These are phyloP conservation scores for Chytriomyces sp. DNA, from an alignment of 192 early-diverging fungal genomes.

Conservation along the genomic window DNA sequence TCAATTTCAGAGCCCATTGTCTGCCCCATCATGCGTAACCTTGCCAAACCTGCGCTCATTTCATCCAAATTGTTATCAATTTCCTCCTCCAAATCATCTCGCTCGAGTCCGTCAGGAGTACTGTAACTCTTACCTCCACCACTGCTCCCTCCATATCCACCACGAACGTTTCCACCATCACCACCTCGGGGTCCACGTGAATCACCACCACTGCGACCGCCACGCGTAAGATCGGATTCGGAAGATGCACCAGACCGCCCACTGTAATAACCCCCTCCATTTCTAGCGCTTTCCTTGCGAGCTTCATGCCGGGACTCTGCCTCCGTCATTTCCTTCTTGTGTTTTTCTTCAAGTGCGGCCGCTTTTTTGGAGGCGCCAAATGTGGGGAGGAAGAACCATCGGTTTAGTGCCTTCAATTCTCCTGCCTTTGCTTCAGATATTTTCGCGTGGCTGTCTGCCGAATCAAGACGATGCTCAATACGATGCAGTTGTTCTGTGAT, in stretches of 20 bases:
- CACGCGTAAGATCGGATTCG: background rate
- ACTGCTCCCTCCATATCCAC: background rate
- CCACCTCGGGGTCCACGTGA: background rate
- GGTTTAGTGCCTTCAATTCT: conserved; percentile 57
- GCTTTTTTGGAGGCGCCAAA: conserved; percentile 57
- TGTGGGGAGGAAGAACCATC: conserved; percentile 57
- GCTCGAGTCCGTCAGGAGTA: conserved; percentile 53
- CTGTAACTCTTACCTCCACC: conserved; percentile 40
- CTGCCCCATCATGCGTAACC: conserved; percentile 57
- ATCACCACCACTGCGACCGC: conserved; percentile 5
- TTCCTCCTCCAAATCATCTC: conserved; percentile 58
- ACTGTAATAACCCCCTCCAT: conserved; percentile 32
- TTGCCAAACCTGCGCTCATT: conserved; percentile 44
- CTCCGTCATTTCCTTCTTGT: conserved; percentile 34
- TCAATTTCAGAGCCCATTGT: conserved; percentile 58
- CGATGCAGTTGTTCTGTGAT: conserved; percentile 53
- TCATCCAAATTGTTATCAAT: conserved; percentile 61
- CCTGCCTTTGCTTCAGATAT: conserved; percentile 52
- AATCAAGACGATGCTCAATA: conserved; percentile 48
- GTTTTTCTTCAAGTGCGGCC: conserved; percentile 41
- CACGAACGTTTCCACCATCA: background rate
- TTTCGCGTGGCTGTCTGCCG: conserved; percentile 48
- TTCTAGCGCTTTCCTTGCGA: conserved; percentile 28
- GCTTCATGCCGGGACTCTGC: conserved; percentile 3
- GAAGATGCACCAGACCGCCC: background rate